Conservation (phyloP, 805 yeast species). For the Wickerhamomyces sydowiorum region DNA sequence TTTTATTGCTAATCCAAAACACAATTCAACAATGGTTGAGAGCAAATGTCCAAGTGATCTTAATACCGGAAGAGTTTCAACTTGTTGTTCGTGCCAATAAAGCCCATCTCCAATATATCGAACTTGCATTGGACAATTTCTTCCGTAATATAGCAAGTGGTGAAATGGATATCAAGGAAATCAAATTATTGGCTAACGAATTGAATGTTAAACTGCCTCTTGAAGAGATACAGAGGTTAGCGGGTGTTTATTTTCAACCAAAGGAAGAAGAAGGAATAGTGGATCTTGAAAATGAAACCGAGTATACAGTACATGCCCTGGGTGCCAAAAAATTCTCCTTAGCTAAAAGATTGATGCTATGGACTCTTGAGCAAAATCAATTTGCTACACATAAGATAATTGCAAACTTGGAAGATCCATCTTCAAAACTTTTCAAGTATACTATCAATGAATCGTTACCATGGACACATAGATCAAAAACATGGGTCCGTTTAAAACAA, state of each 20-base stretch:
- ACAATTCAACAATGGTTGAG: conserved; percentile 21
- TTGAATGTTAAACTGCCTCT: conserved; percentile 12
- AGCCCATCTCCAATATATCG: conserved; percentile 20
- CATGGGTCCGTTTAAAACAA: conserved; percentile 16
- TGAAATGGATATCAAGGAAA: conserved; percentile 11
- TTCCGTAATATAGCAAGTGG: conserved; percentile 9
- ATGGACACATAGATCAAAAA: conserved; percentile 18
- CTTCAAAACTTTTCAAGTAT: conserved; percentile 4
- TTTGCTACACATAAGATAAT: conserved; percentile 11
- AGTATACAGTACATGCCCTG: conserved; percentile 14
- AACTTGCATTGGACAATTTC: conserved; percentile 14
- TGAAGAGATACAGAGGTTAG: conserved; percentile 16
- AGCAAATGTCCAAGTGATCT: conserved; percentile 18
- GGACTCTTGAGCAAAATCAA: conserved; percentile 21
- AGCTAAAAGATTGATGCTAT: conserved; percentile 19
- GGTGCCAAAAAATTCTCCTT: conserved; percentile 13
- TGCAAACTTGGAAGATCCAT: conserved; percentile 5
- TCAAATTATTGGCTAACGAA: conserved; percentile 7
- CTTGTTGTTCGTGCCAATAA: conserved; percentile 18
- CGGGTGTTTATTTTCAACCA: conserved; percentile 15
- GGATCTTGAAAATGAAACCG: conserved; percentile 3
- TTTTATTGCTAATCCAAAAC: conserved; percentile 14
- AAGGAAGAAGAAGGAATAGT: background rate
- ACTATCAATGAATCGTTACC: conserved; percentile 16
- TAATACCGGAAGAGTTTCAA: conserved; percentile 13